phyloP scores from a whole-genome alignment of 2,329 filamentous ascomycete genomes.

The Paraconiothyrium sp. region DNA sequence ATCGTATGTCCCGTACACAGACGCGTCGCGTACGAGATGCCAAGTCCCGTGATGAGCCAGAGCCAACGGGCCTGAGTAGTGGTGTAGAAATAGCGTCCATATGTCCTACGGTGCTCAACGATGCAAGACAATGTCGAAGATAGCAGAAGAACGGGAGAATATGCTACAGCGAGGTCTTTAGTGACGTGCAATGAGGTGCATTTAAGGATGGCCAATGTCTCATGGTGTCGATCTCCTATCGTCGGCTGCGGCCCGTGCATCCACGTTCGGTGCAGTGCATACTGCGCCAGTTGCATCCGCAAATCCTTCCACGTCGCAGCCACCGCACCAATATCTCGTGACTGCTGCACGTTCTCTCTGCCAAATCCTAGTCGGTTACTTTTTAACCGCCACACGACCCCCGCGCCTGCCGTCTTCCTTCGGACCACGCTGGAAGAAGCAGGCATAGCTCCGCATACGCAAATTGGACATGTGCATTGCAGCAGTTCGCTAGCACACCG shows the following conservation, averaged over 20 bases:
- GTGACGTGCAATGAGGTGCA: conserved; percentile 23
- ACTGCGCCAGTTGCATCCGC: conserved; percentile 24
- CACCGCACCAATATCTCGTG: conserved; percentile 22
- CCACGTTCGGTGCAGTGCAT: conserved; percentile 16
- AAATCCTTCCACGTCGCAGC: conserved; percentile 30
- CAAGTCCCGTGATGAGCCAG: conserved; percentile 16
- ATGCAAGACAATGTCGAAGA: neutral
- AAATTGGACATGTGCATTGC: conserved; percentile 1
- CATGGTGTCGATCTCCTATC: conserved; percentile 24
- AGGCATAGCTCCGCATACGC: neutral
- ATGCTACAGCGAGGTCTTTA: neutral
- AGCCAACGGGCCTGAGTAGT: neutral
- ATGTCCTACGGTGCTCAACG: neutral
- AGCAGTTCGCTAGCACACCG: conserved; percentile 7
- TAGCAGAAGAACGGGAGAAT: neutral
- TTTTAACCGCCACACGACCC: neutral
- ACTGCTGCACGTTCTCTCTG: conserved; percentile 18
- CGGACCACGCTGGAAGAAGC: neutral
- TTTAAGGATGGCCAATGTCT: conserved; percentile 24
- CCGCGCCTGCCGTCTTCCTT: neutral
- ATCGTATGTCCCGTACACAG: neutral
- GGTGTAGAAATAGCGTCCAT: neutral
- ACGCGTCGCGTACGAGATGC: conserved; percentile 16
- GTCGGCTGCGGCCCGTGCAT: conserved; percentile 10
- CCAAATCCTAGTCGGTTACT: neutral